Evolutionary conservation across 2,329 filamentous ascomycete genomes (phyloP).

Genomic region (Trichoderma guizhouense): DNA sequence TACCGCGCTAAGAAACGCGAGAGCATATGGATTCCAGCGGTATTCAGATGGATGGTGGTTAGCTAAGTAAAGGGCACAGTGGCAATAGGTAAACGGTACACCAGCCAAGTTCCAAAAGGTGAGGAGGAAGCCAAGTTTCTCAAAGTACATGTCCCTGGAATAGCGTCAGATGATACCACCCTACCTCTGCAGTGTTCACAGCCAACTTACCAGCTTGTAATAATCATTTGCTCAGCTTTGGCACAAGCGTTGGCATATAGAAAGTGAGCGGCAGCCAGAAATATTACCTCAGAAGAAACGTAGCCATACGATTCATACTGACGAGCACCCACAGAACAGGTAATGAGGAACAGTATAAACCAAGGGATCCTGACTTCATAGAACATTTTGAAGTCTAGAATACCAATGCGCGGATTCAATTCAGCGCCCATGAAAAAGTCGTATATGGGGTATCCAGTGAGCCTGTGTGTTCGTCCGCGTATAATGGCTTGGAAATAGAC

Average conservation of each 20-base stretch:
- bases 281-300: conserved; percentile 77
- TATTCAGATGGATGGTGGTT: conserved; percentile 78
- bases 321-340: conserved; percentile 70
- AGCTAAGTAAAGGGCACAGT: conserved; percentile 86
- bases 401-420: conserved; percentile 72
- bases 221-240: conserved; percentile 88
- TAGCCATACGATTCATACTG: conserved; percentile 85
- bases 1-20: conserved; percentile 61
- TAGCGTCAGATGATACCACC: conserved; percentile 17
- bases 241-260: conserved; percentile 89
- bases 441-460: conserved; percentile 83
- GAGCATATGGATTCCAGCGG: conserved; percentile 66
- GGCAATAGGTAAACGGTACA: conserved; percentile 87
- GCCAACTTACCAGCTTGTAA: conserved; percentile 64
- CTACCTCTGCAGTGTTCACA: background rate
- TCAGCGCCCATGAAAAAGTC: conserved; percentile 92
- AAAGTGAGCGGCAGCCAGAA: conserved; percentile 85
- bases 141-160: conserved; percentile 80
- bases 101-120: conserved; percentile 97
- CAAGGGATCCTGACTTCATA: conserved; percentile 89
- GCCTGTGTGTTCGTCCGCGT: conserved; percentile 83
- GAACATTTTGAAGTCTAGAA: conserved; percentile 92
- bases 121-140: conserved; percentile 96
- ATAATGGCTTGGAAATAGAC: conserved; percentile 81
- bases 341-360: conserved; percentile 82